Percentiles rank a stretch among this genome's conserved stretches.
These are phyloP conservation scores for Collybia mongolica DNA, from an alignment of 768 basidiomycete species.

Conservation along the genomic window DNA sequence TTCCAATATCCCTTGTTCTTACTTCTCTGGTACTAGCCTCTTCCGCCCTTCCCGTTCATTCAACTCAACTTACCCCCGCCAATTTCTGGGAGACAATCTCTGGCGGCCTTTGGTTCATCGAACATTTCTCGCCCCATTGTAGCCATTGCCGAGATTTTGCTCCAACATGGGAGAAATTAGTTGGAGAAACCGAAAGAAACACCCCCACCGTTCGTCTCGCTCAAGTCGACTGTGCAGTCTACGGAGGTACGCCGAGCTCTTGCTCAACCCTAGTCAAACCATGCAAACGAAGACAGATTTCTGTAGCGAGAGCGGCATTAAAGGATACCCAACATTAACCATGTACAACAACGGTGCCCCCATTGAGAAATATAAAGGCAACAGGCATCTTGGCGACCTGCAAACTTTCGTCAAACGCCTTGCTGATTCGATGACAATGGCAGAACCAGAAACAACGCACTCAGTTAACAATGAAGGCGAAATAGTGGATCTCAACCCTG, in stretches of 20 bases:
- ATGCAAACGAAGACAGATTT: conserved; percentile 52
- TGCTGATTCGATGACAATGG: conserved; percentile 14
- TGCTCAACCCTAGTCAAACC: not conserved
- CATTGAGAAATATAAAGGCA: conserved; percentile 53
- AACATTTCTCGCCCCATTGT: conserved; percentile 88
- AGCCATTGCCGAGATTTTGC: conserved; percentile 76
- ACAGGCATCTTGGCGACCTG: conserved; percentile 54
- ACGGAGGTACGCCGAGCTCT: conserved; percentile 58
- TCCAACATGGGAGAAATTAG: conserved; percentile 79
- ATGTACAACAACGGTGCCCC: conserved; percentile 69
- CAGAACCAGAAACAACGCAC: conserved; percentile 12
- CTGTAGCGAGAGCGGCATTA: conserved; percentile 66
- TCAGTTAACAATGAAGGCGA: conserved; percentile 33
- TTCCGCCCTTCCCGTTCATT: conserved; percentile 31
- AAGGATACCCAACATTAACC: conserved; percentile 74
- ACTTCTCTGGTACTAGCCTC: conserved; percentile 26
- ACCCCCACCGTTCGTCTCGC: conserved; percentile 61
- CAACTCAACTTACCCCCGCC: conserved; percentile 51
- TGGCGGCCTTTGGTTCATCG: conserved; percentile 76
- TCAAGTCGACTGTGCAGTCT: conserved; percentile 76
- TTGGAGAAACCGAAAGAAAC: conserved; percentile 46
- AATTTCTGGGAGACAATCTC: conserved; percentile 54
- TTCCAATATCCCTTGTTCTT: conserved; percentile 28
- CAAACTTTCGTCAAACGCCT: conserved; percentile 54
- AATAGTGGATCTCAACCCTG: conserved; percentile 32